Evolutionary conservation across 805 yeast species (phyloP).

Genomic region (Wickerhamiella allomyrinae): DNA sequence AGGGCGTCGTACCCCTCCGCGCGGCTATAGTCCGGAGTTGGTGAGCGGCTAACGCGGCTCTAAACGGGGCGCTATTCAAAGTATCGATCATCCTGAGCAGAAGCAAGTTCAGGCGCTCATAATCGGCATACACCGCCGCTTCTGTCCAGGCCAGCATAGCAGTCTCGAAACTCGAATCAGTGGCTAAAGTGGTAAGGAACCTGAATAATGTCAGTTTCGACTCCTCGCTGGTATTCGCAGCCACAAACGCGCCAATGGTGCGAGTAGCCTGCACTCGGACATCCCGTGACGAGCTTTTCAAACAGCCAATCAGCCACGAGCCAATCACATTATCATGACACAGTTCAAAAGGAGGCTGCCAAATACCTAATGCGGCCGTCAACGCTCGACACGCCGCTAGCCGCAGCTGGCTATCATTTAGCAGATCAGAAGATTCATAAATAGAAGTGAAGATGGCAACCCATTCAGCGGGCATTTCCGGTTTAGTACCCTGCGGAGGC

Average conservation of each 20-base stretch:
- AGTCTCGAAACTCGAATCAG: constrained; percentile 14
- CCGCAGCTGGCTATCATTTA: neutral
- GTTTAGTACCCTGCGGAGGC: neutral
- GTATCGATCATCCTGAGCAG: constrained; percentile 19
- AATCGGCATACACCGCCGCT: constrained; percentile 41
- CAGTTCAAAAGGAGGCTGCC: constrained; percentile 4
- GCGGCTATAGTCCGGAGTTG: constrained; percentile 45
- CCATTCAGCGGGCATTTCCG: neutral
- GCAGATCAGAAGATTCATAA: neutral
- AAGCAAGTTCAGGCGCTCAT: constrained; percentile 53
- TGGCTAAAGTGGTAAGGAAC: neutral
- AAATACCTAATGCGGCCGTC: constrained; percentile 17
- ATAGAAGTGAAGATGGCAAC: neutral
- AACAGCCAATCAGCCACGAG: constrained; percentile 9
- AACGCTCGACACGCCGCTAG: neutral
- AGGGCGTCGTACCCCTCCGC: constrained; percentile 47
- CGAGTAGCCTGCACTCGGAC: constrained; percentile 5
- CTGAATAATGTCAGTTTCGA: neutral
- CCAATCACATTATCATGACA: constrained; percentile 6
- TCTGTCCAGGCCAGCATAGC: constrained; percentile 42
- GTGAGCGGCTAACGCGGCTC: constrained; percentile 50
- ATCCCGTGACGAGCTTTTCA: constrained; percentile 4
- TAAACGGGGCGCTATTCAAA: constrained; percentile 13
- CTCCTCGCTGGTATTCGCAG: neutral
- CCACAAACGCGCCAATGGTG: neutral